These are phyloP conservation scores for Gelatoporia subvermispora DNA, from an alignment of 768 basidiomycete genomes.

Conservation along the genomic window DNA sequence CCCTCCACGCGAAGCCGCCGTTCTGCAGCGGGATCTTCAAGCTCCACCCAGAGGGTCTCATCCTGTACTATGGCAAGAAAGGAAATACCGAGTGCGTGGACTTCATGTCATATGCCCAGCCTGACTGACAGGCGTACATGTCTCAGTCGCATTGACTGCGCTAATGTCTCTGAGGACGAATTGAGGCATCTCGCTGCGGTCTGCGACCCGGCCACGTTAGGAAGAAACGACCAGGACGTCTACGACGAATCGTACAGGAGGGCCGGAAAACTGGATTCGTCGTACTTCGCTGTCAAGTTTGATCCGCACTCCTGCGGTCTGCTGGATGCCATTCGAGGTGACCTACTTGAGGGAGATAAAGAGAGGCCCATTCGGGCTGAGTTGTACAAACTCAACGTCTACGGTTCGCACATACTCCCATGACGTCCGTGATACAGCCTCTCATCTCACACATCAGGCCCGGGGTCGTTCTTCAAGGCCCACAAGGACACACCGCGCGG, in stretches of 20 bases:
- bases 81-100: not conserved
- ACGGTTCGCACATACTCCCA: slow-evolving; percentile 25
- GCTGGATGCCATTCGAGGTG: slow-evolving; percentile 21
- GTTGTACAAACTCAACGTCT: slow-evolving; percentile 41
- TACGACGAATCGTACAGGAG: slow-evolving; percentile 42
- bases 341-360: slow-evolving; percentile 22
- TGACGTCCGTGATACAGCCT: not conserved
- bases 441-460: slow-evolving; percentile 7
- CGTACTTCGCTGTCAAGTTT: slow-evolving; percentile 31
- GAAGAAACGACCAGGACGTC: slow-evolving; percentile 31
- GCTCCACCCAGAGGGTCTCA: not conserved
- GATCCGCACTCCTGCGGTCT: slow-evolving; percentile 25
- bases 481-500: slow-evolving; percentile 24
- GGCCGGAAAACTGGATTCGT: slow-evolving; percentile 36
- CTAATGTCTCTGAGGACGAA: not conserved
- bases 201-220: slow-evolving; percentile 37
- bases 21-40: slow-evolving; percentile 2
- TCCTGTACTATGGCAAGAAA: slow-evolving; percentile 6
- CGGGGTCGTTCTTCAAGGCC: slow-evolving; percentile 23
- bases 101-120: not conserved
- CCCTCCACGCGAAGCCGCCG: not conserved
- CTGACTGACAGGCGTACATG: too few species aligned
- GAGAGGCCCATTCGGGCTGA: slow-evolving; percentile 25
- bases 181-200: not conserved
- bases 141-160: slow-evolving; percentile 10